Evolutionary conservation across 2,329 filamentous ascomycete species (phyloP).

Genomic region (Penicillium brasilianum): DNA sequence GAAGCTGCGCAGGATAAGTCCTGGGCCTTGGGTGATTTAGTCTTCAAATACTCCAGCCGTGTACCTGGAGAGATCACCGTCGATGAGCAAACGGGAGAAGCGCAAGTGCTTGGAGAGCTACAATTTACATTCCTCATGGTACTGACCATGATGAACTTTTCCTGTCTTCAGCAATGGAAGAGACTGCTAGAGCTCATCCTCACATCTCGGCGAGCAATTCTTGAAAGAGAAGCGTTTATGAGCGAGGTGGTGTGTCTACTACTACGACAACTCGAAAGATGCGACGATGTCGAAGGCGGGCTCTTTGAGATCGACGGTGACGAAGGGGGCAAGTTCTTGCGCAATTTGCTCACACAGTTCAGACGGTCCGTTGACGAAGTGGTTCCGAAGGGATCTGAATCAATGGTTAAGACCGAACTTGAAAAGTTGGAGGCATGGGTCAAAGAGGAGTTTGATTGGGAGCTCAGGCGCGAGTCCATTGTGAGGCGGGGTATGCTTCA

Average conservation of each 20-base stretch:
- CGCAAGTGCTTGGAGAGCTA: slow-evolving; percentile 60
- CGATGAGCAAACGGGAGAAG: slow-evolving; percentile 36
- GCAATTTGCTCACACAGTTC: slow-evolving; percentile 59
- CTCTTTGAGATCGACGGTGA: slow-evolving; percentile 63
- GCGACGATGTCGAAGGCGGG: slow-evolving; percentile 64
- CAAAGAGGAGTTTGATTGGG: slow-evolving; percentile 62
- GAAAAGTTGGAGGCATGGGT: slow-evolving; percentile 61
- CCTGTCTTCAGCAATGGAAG: slow-evolving; percentile 70
- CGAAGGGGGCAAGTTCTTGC: slow-evolving; percentile 59
- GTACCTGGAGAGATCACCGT: slow-evolving; percentile 38
- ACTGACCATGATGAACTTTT: slow-evolving; percentile 68
- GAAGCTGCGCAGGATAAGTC: slow-evolving; percentile 66
- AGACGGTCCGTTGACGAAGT: slow-evolving; percentile 57
- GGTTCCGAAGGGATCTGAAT: slow-evolving; percentile 37
- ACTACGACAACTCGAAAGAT: slow-evolving; percentile 59
- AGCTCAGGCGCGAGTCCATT: slow-evolving; percentile 57
- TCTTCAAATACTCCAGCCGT: slow-evolving; percentile 42
- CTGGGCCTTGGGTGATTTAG: slow-evolving; percentile 63
- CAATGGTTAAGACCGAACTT: slow-evolving; percentile 57
- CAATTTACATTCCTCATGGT: slow-evolving; percentile 68
- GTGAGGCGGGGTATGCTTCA: slow-evolving; percentile 63
- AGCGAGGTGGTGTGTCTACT: slow-evolving; percentile 57
- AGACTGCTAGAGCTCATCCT: slow-evolving; percentile 61
- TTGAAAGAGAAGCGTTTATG: slow-evolving; percentile 57
- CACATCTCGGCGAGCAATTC: slow-evolving; percentile 60